Conservation (phyloP, 352 stramenopile species). For the Phytopythium delawarense region DNA sequence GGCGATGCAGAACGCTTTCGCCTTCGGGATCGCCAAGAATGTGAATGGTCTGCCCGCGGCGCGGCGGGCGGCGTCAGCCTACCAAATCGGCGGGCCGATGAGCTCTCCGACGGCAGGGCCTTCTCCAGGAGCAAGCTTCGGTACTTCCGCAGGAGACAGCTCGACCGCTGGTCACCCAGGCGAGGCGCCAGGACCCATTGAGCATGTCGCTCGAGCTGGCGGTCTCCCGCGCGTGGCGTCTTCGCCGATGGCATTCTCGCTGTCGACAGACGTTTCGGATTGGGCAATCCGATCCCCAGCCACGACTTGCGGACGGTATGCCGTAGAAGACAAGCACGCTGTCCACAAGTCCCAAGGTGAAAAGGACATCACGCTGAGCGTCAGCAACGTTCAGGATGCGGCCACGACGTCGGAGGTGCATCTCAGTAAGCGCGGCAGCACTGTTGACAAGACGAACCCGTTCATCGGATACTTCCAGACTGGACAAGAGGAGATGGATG, state of each 20-base stretch:
- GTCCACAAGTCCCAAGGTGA: not conserved
- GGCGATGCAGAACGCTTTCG: conserved; percentile 53
- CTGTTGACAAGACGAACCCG: conserved; percentile 82
- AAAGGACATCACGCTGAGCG: not conserved
- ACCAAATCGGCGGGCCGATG: conserved; percentile 46
- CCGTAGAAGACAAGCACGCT: not conserved
- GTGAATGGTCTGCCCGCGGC: conserved; percentile 50
- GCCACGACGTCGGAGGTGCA: conserved; percentile 20
- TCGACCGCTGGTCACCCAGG: not conserved
- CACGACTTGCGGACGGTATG: not conserved
- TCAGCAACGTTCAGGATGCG: conserved; percentile 8
- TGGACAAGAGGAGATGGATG: conserved; percentile 23
- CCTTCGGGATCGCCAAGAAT: conserved; percentile 59
- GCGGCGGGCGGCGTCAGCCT: conserved; percentile 53
- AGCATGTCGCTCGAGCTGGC: conserved; percentile 14
- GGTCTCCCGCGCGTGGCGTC: conserved; percentile 20
- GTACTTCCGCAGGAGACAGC: conserved; percentile 7
- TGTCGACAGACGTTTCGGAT: not conserved
- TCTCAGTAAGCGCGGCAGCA: conserved; percentile 34
- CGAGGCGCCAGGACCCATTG: not conserved
- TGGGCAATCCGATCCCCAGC: not conserved
- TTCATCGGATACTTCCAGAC: conserved; percentile 87
- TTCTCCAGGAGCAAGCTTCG: conserved; percentile 20
- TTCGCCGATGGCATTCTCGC: conserved; percentile 23
- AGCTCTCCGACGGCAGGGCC: conserved; percentile 21